Evolutionary conservation across 1,284 basidiomycete species (phyloP).

Genomic region (Pseudozyma pruni): DNA sequence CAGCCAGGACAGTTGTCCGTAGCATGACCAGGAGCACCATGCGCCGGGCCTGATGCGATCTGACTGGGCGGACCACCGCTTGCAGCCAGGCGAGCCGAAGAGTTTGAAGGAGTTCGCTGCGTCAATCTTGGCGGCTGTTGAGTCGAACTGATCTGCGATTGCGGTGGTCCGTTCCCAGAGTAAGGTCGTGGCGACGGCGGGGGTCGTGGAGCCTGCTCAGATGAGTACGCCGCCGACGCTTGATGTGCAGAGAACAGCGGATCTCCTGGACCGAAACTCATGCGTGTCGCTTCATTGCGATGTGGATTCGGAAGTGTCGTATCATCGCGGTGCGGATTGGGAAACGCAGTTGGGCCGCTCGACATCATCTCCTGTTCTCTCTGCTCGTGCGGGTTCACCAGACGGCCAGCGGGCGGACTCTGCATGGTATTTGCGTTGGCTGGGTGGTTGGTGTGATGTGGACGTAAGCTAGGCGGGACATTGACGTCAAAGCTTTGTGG

Average conservation of each 20-base stretch:
- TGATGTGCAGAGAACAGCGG: slow-evolving; percentile 19
- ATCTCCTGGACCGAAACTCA: slow-evolving; percentile 31
- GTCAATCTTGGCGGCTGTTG: background rate
- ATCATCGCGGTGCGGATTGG: background rate
- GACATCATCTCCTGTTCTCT: background rate
- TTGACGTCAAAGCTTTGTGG: background rate
- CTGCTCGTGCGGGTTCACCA: slow-evolving; percentile 35
- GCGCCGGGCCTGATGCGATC: background rate
- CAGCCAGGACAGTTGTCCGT: slow-evolving; percentile 48
- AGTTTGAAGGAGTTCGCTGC: background rate
- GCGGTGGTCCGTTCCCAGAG: background rate
- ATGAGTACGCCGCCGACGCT: background rate
- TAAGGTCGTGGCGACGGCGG: slow-evolving; percentile 1
- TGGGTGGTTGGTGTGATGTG: background rate
- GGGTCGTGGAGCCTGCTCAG: background rate
- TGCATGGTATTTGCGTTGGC: background rate
- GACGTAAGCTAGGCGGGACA: background rate
- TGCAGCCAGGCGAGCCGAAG: background rate
- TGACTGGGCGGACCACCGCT: background rate
- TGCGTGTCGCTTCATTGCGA: background rate
- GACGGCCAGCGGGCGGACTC: background rate
- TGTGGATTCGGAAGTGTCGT: background rate
- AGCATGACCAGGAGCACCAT: slow-evolving; percentile 22
- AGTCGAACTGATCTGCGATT: background rate
- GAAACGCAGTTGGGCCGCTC: background rate